phyloP scores from a whole-genome alignment of 108 stramenopile genomes.

The Chaetoceros tenuissimus region DNA sequence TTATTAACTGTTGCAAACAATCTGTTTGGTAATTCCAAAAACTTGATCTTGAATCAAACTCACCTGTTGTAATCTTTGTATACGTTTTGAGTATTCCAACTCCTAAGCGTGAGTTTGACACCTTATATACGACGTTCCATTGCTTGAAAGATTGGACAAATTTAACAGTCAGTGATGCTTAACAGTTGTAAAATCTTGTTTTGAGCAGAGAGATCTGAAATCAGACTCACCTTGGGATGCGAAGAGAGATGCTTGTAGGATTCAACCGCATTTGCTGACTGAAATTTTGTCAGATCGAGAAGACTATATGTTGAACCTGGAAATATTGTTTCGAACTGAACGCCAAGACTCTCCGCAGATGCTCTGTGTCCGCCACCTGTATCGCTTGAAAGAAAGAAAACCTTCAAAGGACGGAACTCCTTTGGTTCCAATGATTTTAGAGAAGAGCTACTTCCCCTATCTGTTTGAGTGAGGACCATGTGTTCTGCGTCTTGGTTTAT shows the following conservation, averaged over 20 bases:
- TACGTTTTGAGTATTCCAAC: slow-evolving; percentile 68
- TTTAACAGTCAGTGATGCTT: too few species aligned
- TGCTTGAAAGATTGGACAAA: too few species aligned
- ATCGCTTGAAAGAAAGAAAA: slow-evolving; percentile 91
- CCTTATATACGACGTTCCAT: slow-evolving; percentile 75
- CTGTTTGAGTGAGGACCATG: too few species aligned
- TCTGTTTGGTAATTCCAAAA: too few species aligned
- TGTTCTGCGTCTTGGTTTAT: too few species aligned
- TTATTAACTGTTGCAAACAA: too few species aligned
- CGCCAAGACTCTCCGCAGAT: slow-evolving; percentile 85
- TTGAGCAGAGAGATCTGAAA: too few species aligned
- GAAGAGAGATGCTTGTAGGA: slow-evolving; percentile 69
- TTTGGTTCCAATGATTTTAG: too few species aligned
- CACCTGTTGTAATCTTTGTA: slow-evolving; percentile 69
- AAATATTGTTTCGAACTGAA: slow-evolving; percentile 78
- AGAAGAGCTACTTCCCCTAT: too few species aligned
- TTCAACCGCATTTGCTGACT: slow-evolving; percentile 44
- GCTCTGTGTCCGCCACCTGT: slow-evolving; percentile 97
- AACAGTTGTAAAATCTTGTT: too few species aligned
- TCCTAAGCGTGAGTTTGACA: slow-evolving; percentile 61
- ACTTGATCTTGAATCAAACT: too few species aligned
- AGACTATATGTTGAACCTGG: slow-evolving; percentile 73
- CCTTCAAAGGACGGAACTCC: slow-evolving; percentile 36
- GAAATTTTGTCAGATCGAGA: slow-evolving; percentile 42
- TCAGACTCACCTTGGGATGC: too few species aligned